Evolutionary conservation across 495 filamentous ascomycete genomes (phyloP).

Genomic region (Podospora tetraspora): DNA sequence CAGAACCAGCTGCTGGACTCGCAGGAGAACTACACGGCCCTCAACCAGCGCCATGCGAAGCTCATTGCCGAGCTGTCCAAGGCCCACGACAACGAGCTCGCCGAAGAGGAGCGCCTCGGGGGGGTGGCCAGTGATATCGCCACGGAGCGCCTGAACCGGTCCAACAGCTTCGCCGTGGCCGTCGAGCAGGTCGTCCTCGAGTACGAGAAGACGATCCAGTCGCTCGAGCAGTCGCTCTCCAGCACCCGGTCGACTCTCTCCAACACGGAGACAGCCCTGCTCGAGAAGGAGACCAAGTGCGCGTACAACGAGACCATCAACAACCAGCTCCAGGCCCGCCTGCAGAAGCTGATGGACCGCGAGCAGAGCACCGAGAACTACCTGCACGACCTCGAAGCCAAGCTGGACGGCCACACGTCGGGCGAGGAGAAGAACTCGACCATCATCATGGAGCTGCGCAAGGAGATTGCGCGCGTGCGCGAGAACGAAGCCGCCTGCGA

Average conservation of each 20-base stretch:
- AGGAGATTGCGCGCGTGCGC: constrained; percentile 82
- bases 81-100: constrained; percentile 62
- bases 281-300: constrained; percentile 91
- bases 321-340: constrained; percentile 75
- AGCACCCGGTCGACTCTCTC: constrained; percentile 82
- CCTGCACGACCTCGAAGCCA: constrained; percentile 82
- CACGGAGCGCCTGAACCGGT: constrained; percentile 83
- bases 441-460: constrained; percentile 79
- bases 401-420: constrained; percentile 80
- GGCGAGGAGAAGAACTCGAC: constrained; percentile 89
- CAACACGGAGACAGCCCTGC: constrained; percentile 71
- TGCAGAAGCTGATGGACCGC: constrained; percentile 86
- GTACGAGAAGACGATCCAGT: constrained; percentile 98
- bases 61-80: constrained; percentile 91
- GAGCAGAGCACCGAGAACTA: constrained; percentile 87
- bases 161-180: constrained; percentile 88
- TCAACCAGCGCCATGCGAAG: constrained; percentile 88
- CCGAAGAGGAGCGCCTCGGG: constrained; percentile 44
- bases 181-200: constrained; percentile 95
- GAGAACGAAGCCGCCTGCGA: constrained; percentile 86
- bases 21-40: constrained; percentile 89
- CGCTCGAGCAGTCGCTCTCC: constrained; percentile 83
- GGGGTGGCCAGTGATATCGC: constrained; percentile 68
- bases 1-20: constrained; percentile 90
- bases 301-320: constrained; percentile 90